Evolutionary conservation across 2,329 filamentous ascomycete species (phyloP).

Genomic region (Geosmithia flava): DNA sequence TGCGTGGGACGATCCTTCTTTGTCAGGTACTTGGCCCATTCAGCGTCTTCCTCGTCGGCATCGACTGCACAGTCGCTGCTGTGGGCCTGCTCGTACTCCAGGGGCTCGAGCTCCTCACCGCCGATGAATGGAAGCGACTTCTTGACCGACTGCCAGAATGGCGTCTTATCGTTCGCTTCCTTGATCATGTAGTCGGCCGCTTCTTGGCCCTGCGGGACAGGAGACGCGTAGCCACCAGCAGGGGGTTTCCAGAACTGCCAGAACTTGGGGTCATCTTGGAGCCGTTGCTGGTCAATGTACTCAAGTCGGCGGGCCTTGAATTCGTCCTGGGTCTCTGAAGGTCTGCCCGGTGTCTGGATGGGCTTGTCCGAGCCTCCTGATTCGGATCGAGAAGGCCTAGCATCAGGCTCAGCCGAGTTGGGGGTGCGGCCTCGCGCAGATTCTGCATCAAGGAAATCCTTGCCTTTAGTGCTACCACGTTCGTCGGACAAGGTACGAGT

Average conservation of each 20-base stretch:
- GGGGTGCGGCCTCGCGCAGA: conserved; percentile 7
- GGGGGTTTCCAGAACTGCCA: conserved; percentile 57
- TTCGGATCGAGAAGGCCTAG: conserved; percentile 3
- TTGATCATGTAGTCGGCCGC: conserved; percentile 18
- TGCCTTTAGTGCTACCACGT: conserved; percentile 14
- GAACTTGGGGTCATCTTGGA: conserved; percentile 33
- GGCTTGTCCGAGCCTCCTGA: conserved; percentile 2
- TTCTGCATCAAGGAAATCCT: conserved; percentile 20
- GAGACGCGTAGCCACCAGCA: conserved; percentile 46
- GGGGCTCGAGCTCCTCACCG: conserved; percentile 22
- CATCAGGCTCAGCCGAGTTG: conserved; percentile 5
- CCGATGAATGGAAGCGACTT: conserved; percentile 35
- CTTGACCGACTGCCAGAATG: conserved; percentile 38
- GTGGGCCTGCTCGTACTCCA: conserved; percentile 51
- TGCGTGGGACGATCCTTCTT: conserved; percentile 77
- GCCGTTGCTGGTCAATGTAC: conserved; percentile 36
- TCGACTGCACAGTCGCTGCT: conserved; percentile 44
- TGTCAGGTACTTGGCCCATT: conserved; percentile 76
- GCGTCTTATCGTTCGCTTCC: conserved; percentile 27
- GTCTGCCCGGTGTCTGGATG: conserved; percentile 1
- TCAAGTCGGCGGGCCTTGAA: conserved; percentile 41
- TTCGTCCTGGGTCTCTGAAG: conserved; percentile 9
- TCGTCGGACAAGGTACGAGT: not conserved
- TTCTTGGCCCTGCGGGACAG: conserved; percentile 44
- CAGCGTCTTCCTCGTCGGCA: conserved; percentile 48